Conservation (phyloP, 2,329 filamentous ascomycete genomes). For the Penicillium nordicum region DNA sequence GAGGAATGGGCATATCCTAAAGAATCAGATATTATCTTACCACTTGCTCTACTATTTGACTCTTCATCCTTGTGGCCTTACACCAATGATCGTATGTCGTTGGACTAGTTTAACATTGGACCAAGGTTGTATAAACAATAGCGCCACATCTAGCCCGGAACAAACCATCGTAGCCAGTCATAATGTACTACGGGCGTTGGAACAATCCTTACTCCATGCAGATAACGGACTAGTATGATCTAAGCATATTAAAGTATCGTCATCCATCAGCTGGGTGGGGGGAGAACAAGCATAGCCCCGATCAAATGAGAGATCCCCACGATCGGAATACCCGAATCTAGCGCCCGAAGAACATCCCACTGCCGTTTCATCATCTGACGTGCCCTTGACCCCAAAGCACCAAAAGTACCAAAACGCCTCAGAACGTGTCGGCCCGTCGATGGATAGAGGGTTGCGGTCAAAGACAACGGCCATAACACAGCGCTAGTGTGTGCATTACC, state of each 20-base stretch:
- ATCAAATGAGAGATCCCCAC: constrained; percentile 1
- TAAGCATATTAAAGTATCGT: neutral
- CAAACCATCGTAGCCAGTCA: neutral
- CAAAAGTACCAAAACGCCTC: neutral
- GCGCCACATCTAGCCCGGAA: neutral
- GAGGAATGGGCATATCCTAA: neutral
- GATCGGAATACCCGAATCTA: neutral
- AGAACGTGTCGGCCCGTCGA: constrained; percentile 4
- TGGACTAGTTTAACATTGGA: neutral
- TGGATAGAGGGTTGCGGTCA: constrained; percentile 8
- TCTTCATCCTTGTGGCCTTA: neutral
- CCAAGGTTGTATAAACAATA: neutral
- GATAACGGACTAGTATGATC: neutral
- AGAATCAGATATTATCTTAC: neutral
- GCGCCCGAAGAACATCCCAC: neutral
- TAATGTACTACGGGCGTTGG: neutral
- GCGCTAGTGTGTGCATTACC: constrained; percentile 8
- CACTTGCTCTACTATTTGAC: neutral
- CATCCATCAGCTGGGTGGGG: neutral
- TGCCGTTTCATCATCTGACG: neutral
- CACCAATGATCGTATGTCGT: neutral
- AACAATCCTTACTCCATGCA: neutral
- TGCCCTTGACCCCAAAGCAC: neutral
- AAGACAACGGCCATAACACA: constrained; percentile 10
- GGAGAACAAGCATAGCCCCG: neutral